Evolutionary conservation across 176 grass and related monocot species (phyloP).

Genomic region (Oropetium thomaeum): DNA sequence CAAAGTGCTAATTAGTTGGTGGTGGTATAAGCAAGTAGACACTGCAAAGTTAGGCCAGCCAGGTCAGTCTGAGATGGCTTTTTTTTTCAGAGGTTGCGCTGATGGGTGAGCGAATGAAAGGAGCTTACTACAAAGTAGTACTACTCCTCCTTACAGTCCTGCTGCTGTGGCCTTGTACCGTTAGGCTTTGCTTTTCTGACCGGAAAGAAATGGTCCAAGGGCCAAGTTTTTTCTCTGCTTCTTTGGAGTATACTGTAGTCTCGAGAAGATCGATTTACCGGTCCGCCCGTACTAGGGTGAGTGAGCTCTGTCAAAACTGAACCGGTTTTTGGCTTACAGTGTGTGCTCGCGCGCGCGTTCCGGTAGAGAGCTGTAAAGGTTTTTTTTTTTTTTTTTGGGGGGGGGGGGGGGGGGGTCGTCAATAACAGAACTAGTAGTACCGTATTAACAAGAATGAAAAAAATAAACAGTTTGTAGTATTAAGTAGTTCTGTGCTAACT

Average conservation of each 20-base stretch:
- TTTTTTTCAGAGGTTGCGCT: neutral
- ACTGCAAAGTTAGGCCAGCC: neutral
- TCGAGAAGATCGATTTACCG: neutral
- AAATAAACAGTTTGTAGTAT: too few species aligned
- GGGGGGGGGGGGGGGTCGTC: too few species aligned
- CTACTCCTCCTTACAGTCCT: neutral
- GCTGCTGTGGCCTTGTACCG: neutral
- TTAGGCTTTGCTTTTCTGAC: slow-evolving; percentile 20
- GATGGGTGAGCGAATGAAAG: too few species aligned
- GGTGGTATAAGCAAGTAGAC: neutral
- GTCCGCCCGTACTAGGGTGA: too few species aligned
- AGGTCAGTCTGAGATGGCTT: neutral
- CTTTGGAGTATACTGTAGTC: neutral
- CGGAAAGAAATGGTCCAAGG: neutral
- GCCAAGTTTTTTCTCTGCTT: neutral
- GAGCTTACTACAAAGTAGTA: too few species aligned
- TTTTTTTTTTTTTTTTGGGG: too few species aligned
- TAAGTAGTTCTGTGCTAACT: too few species aligned
- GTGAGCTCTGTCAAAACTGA: neutral
- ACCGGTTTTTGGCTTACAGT: neutral
- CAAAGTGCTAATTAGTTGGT: neutral
- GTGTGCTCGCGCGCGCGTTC: neutral
- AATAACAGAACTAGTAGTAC: too few species aligned
- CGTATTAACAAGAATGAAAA: too few species aligned
- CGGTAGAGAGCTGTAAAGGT: too few species aligned